phyloP scores from a whole-genome alignment of 2,329 filamentous ascomycete species.

The Ophiostoma fasciatum region DNA sequence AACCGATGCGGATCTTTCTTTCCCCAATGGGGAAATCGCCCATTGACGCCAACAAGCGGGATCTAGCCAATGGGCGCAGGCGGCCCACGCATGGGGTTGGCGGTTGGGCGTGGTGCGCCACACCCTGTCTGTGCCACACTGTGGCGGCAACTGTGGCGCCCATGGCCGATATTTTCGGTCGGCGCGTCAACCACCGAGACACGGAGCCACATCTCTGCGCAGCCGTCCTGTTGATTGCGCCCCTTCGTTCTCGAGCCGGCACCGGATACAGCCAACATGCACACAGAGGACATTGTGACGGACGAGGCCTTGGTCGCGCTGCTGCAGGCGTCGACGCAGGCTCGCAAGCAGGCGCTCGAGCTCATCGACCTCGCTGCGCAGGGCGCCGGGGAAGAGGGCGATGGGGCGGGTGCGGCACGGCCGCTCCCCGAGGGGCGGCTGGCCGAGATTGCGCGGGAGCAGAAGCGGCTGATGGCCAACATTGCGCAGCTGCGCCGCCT shows the following conservation, averaged over 20 bases:
- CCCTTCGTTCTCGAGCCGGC: too few relatives aligned
- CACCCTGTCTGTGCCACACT: too few relatives aligned
- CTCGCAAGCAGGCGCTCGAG: constrained; percentile 54
- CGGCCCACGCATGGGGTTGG: too few relatives aligned
- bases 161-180: too few relatives aligned
- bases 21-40: constrained; percentile 4
- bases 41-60: neutral
- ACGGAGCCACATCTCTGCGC: too few relatives aligned
- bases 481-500: constrained; percentile 68
- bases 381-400: constrained; percentile 5
- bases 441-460: constrained; percentile 53
- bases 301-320: constrained; percentile 54
- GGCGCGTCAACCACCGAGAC: too few relatives aligned
- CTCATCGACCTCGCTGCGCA: constrained; percentile 40
- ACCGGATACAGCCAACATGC: constrained; percentile 30
- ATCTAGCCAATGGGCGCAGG: neutral
- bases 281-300: constrained; percentile 42
- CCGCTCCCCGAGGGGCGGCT: constrained; percentile 24
- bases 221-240: too few relatives aligned
- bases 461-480: constrained; percentile 66
- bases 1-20: too few relatives aligned
- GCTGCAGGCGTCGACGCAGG: constrained; percentile 56
- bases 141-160: too few relatives aligned
- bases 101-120: too few relatives aligned
- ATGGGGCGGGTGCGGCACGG: constrained; percentile 30